phyloP scores from a whole-genome alignment of 441 rosid species.

The Populus trichocarpa region DNA sequence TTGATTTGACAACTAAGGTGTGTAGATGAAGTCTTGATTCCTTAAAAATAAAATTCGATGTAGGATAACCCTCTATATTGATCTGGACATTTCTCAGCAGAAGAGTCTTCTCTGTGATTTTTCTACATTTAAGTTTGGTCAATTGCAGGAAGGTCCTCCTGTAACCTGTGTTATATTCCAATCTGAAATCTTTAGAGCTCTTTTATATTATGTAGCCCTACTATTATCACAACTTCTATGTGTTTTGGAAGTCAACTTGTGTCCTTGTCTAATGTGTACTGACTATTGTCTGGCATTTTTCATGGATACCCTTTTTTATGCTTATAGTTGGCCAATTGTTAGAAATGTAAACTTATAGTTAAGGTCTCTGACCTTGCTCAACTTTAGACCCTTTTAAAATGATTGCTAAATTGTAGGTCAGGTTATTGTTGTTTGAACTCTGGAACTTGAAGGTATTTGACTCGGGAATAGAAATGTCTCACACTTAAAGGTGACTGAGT shows the following conservation, averaged over 20 bases:
- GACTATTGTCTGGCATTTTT: not conserved
- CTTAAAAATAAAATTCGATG: not conserved
- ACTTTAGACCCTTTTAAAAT: not conserved
- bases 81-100: not conserved
- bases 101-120: not conserved
- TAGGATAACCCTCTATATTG: not conserved
- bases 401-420: not conserved
- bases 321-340: not conserved
- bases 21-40: not conserved
- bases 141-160: not conserved
- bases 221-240: too few species aligned
- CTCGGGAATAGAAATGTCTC: too few species aligned
- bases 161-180: not conserved
- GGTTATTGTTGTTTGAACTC: too few species aligned
- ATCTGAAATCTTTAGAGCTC: not conserved
- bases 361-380: not conserved
- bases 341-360: not conserved
- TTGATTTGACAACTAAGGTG: not conserved
- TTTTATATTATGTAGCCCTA: not conserved
- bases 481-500: not conserved
- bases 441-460: not conserved
- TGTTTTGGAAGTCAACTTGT: not conserved
- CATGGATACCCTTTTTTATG: not conserved
- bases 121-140: not conserved
- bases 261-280: not conserved